phyloP scores from a whole-genome alignment of 106 monocot genomes.

The Hemerocallis citrina region DNA sequence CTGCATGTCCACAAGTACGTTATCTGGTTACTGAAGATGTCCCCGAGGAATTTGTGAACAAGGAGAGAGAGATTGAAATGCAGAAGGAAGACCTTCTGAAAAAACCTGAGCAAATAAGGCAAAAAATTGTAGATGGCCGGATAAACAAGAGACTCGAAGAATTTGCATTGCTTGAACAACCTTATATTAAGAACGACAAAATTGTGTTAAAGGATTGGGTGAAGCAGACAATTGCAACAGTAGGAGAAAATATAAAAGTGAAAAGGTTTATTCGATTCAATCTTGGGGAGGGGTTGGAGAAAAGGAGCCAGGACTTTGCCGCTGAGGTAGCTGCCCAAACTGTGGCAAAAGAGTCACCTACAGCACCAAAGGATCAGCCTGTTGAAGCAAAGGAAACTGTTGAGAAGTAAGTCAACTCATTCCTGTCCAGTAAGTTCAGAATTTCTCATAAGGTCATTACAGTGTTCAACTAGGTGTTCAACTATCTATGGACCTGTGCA shows the following conservation, averaged over 20 bases:
- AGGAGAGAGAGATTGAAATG: constrained; percentile 92
- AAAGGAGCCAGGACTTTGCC: constrained; percentile 89
- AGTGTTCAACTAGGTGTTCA: too few relatives aligned
- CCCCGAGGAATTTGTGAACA: constrained; percentile 64
- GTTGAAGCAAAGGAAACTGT: constrained; percentile 24
- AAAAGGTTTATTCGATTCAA: constrained; percentile 76
- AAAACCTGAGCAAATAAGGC: constrained; percentile 85
- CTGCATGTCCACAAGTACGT: constrained; percentile 83
- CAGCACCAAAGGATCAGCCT: constrained; percentile 24
- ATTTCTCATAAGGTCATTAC: not conserved
- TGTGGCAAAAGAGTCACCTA: constrained; percentile 37
- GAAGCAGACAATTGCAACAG: constrained; percentile 85
- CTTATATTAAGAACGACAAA: constrained; percentile 95
- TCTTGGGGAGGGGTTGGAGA: constrained; percentile 92
- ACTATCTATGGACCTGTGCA: not conserved
- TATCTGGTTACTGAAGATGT: constrained; percentile 76
- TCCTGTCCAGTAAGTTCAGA: not conserved
- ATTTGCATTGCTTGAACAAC: constrained; percentile 82
- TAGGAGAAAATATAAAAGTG: constrained; percentile 96
- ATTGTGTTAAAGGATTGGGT: constrained; percentile 66
- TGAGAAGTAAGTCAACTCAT: constrained; percentile 39
- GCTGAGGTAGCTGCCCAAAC: constrained; percentile 96
- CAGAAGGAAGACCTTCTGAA: constrained; percentile 79
- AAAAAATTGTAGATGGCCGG: constrained; percentile 90
- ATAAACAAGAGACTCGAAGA: constrained; percentile 83